These are phyloP conservation scores for Pseudopithomyces chartarum DNA, from an alignment of 2,329 filamentous ascomycete species.

Conservation along the genomic window DNA sequence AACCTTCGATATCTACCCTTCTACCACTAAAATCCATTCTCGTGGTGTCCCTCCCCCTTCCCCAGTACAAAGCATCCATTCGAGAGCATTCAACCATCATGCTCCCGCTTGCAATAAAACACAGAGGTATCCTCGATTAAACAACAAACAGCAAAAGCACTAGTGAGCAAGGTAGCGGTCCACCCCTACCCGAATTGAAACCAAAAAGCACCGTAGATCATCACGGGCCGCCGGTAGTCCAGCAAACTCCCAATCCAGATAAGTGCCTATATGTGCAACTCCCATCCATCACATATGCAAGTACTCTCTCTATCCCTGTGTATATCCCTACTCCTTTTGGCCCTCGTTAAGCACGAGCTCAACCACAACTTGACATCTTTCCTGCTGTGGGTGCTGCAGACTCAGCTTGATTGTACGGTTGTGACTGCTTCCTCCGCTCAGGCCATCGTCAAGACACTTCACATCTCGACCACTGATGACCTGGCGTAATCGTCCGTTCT, in stretches of 20 bases:
- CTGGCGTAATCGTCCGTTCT: slow-evolving; percentile 90
- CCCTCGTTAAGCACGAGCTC: slow-evolving; percentile 93
- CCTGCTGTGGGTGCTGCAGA: slow-evolving; percentile 90
- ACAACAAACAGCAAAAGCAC: slow-evolving; percentile 17
- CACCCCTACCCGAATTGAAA: background rate
- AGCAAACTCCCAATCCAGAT: slow-evolving; percentile 21
- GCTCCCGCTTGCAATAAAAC: too few relatives aligned
- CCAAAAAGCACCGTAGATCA: background rate
- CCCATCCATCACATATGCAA: slow-evolving; percentile 28
- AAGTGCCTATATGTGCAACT: slow-evolving; percentile 48
- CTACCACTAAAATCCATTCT: too few relatives aligned
- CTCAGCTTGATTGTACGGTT: slow-evolving; percentile 87
- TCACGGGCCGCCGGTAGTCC: slow-evolving; percentile 14
- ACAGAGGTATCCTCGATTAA: slow-evolving; percentile 18
- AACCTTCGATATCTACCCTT: too few relatives aligned
- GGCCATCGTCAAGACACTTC: slow-evolving; percentile 78
- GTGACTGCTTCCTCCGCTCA: slow-evolving; percentile 43
- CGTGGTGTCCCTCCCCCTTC: too few relatives aligned
- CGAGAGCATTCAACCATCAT: too few relatives aligned
- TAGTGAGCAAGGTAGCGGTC: slow-evolving; percentile 18
- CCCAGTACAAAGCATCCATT: too few relatives aligned
- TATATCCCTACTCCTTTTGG: slow-evolving; percentile 59
- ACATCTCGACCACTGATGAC: slow-evolving; percentile 93
- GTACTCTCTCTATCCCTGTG: background rate
- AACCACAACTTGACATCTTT: slow-evolving; percentile 83